These are phyloP conservation scores for Ascochyta rabiei DNA, from an alignment of 2,329 filamentous ascomycete species.

Conservation along the genomic window DNA sequence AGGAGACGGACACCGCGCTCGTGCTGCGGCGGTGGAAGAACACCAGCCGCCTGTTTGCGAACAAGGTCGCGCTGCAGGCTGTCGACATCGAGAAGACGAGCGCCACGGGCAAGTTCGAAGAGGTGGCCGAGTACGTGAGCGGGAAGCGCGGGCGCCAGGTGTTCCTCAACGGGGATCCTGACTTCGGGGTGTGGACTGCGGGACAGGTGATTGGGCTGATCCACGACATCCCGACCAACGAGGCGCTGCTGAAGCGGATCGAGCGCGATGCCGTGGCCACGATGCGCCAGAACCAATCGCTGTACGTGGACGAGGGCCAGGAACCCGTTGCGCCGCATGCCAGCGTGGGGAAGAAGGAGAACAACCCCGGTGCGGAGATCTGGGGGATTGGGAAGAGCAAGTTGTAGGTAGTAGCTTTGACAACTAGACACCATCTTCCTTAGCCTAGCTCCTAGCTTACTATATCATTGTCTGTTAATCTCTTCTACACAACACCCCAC, in stretches of 20 bases:
- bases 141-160: conserved; percentile 91
- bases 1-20: conserved; percentile 90
- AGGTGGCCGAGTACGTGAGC: conserved; percentile 85
- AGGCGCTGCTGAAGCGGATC: conserved; percentile 53
- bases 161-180: conserved; percentile 87
- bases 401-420: conserved; percentile 25
- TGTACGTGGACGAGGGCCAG: conserved; percentile 42
- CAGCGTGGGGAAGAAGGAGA: conserved; percentile 40
- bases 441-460: too few species aligned
- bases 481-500: too few species aligned
- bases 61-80: conserved; percentile 83
- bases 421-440: too few species aligned
- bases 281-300: conserved; percentile 46
- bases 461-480: too few species aligned
- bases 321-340: conserved; percentile 28
- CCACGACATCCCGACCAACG: conserved; percentile 58
- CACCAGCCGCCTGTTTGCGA: conserved; percentile 85
- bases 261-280: conserved; percentile 54
- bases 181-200: conserved; percentile 96
- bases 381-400: conserved; percentile 54
- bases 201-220: conserved; percentile 82
- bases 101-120: conserved; percentile 82
- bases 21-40: conserved; percentile 92
- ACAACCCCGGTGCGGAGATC: conserved; percentile 50
- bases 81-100: conserved; percentile 84